Evolutionary conservation across 164 flowering plant species (phyloP), one percentile per base, ranked within the genome.

Genomic region (Umbellularia californica): DNA sequence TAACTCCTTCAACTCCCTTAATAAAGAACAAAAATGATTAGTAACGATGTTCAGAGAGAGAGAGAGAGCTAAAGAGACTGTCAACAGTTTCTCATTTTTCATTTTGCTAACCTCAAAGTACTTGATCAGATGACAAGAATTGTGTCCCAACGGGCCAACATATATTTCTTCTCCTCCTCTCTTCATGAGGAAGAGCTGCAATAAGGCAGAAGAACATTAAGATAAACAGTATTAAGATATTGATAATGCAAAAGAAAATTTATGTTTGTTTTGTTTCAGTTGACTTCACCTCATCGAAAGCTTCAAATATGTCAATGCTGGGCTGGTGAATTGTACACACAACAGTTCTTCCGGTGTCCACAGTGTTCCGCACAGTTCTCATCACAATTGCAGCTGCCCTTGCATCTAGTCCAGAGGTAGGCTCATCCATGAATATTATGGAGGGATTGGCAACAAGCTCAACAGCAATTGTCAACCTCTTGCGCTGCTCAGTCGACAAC

Each of bases 291-390:
- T 87, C 90, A 71, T 87, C 90, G 60, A 87, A 87, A 1, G 90
- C 78, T 66, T 87, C 90, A 70, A 87, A 87, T 64, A 87, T 85
- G 75, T 87, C 88, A 64, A 87, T 87, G 75, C 90, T 87, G n/a
- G 90, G 90, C 76, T 87, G 88, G 80, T 87, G 90, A 50, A 87
- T 87, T 68, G 90, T 87, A 87, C 90, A 87, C 33, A 87, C 90
- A 20, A 87, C 88, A 5, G 88, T 87, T 75, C 90, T 77, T 35
- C 90, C 88, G 0, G 89, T 87, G 71, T 85, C 82, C 67, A 85
- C 89, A 2, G 86, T 85, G 76, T 87, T 87, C 72, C 87, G 82
- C 22, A 87, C 86, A 1, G 89, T 78, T 76, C 89, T 83, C 89
- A 87, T 87, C 71, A 87, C 89, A 79, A 87, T 83, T 47, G 89